Base-by-base conservation (phyloP, 2,329 filamentous ascomycete species). In the Fusarium nisikadoi region DNA sequence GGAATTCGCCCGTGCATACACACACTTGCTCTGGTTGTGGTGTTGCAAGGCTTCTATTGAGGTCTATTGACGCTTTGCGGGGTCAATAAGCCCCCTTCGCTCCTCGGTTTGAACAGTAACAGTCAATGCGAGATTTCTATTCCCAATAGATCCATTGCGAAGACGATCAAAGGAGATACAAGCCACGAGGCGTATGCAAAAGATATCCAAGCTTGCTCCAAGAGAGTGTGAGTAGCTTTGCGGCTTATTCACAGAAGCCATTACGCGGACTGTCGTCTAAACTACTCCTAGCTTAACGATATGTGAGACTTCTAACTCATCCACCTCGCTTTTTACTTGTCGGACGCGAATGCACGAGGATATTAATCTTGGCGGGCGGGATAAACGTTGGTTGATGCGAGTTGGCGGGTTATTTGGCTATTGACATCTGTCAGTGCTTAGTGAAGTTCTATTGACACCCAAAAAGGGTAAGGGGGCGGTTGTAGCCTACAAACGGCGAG, bases 391-490 rank as follows among this genome's bases (percentile, higher is more conserved):
- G 65, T 68, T 45, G 47, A 16, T 45, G 33, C 4, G 6, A 29
- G 27, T 52, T 45, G 39, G 39, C 27, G 33, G 41, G 20, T 19
- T 42, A 39, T 68, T 73, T 46, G 54, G 43, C 45, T 65, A 45
- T 70, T 65, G 53, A 41, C 31, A 62, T n/a, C 29, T 54, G 54
- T 60, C 61, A 53, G 54, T 65, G 58, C 52, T 59, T 65, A 70
- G 75, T 77, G 74, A 76, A 55, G 68, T 63, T 75, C 66, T 77
- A 77, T 77, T 77, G 61, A 77, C 36, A 56, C 56, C 75, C 74
- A 56, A 68, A 77, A 71, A 33, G 49, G 75, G 75, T 36, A 76
- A 73, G 39, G 41, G 29, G 45, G 50, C 47, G 50, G 58, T 33
- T 69, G 42, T 54, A 20, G 50, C 49, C 65, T 31, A 27, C 56